phyloP scores from a whole-genome alignment of 192 early-diverging fungal species.

The Umbelopsis ramanniana region DNA sequence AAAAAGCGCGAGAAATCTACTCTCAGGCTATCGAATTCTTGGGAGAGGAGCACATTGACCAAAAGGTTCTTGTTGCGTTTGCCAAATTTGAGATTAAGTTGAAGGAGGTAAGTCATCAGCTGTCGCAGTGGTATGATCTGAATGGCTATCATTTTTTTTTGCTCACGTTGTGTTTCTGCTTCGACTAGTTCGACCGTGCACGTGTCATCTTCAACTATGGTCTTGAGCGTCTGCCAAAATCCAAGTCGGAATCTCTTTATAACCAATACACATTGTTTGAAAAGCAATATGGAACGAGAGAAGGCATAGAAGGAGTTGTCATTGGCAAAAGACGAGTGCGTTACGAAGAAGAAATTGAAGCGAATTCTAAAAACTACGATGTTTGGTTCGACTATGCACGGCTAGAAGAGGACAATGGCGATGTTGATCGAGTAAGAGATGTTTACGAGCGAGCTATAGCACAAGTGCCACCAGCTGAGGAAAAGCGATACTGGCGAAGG shows the following conservation, averaged over 20 bases:
- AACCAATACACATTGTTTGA: constrained; percentile 96
- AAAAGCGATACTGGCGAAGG: constrained; percentile 94
- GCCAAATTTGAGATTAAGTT: constrained; percentile 92
- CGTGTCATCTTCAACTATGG: constrained; percentile 97
- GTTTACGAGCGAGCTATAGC: constrained; percentile 96
- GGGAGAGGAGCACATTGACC: constrained; percentile 90
- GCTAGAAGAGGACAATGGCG: constrained; percentile 82
- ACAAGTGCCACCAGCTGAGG: constrained; percentile 79
- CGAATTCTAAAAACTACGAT: constrained; percentile 92
- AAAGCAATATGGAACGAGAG: constrained; percentile 89
- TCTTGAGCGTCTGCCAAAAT: constrained; percentile 82
- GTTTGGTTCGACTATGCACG: constrained; percentile 97
- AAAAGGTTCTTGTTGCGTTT: constrained; percentile 94
- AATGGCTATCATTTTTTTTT: neutral
- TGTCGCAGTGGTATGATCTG: too few species aligned
- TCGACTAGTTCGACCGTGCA: constrained; percentile 79
- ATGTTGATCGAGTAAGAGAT: constrained; percentile 81
- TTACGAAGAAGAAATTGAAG: constrained; percentile 79
- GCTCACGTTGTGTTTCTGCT: neutral
- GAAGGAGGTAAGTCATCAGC: constrained; percentile 66
- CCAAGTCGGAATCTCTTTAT: constrained; percentile 84
- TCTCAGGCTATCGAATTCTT: constrained; percentile 84
- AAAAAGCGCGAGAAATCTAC: constrained; percentile 86
- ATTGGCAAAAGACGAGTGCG: constrained; percentile 85
- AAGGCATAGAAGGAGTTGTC: constrained; percentile 92